phyloP scores from a whole-genome alignment of 1,284 basidiomycete species.

The Trametes polyzona region DNA sequence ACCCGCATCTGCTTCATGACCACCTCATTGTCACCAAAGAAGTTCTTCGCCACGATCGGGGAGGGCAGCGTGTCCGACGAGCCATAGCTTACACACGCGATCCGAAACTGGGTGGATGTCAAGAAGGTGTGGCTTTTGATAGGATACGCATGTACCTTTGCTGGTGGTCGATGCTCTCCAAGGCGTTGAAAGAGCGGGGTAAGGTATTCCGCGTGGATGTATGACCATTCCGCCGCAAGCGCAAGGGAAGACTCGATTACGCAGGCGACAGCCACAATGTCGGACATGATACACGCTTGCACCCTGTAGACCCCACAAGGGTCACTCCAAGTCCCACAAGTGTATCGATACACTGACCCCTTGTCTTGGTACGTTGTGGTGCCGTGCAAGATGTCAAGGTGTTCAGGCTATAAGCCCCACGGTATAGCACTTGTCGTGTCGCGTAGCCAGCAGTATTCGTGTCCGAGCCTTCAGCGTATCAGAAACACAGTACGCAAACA shows the following conservation, averaged over 20 bases:
- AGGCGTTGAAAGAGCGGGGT: conserved; percentile 56
- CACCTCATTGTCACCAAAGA: conserved; percentile 49
- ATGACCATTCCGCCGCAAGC: conserved; percentile 57
- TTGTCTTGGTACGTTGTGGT: no score
- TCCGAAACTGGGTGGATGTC: conserved; percentile 45
- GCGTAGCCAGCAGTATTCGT: no score
- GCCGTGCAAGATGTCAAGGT: no score
- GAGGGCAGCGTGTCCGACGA: conserved; percentile 52
- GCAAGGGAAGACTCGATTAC: conserved; percentile 67
- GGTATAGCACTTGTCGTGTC: no score
- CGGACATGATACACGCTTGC: no score
- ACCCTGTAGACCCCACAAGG: no score
- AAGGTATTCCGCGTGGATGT: conserved; percentile 53
- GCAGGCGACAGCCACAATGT: conserved; percentile 55
- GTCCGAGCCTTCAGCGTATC: no score
- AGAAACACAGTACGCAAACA: no score
- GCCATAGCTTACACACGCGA: conserved; percentile 62
- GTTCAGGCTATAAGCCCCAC: no score
- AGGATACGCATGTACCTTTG: conserved; percentile 41
- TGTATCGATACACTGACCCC: no score
- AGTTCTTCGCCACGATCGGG: conserved; percentile 59
- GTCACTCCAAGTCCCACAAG: no score
- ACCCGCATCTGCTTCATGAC: conserved; percentile 53
- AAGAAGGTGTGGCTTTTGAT: not conserved
- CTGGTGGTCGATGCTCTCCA: no score